Evolutionary conservation across 495 filamentous ascomycete species (phyloP).

Genomic region (Neurospora tetraspora): DNA sequence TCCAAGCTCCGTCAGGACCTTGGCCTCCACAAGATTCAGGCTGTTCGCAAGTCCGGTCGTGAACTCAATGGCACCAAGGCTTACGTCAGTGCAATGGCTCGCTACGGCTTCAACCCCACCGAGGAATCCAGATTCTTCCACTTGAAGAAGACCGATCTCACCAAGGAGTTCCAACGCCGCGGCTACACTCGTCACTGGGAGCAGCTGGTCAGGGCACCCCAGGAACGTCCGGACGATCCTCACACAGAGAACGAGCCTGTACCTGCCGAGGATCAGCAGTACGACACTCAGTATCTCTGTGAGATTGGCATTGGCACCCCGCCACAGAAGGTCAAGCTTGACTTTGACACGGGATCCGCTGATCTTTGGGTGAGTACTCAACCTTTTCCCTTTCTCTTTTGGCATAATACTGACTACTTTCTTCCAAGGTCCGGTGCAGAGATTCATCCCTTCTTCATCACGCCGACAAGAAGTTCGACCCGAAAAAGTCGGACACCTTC

Average conservation of each 20-base stretch:
- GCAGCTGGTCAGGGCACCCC: conserved; percentile 32
- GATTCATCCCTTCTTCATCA: conserved; percentile 32
- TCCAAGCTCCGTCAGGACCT: conserved; percentile 21
- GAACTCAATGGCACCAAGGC: conserved; percentile 59
- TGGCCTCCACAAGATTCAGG: conserved; percentile 41
- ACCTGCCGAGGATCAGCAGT: conserved; percentile 61
- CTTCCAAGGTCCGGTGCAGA: conserved; percentile 51
- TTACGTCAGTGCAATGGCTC: conserved; percentile 59
- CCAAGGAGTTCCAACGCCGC: background rate
- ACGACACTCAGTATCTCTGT: conserved; percentile 62
- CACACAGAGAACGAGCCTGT: conserved; percentile 22
- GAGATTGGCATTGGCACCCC: conserved; percentile 59
- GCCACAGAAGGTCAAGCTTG: conserved; percentile 52
- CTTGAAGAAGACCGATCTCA: conserved; percentile 24
- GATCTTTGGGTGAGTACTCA: conserved; percentile 60
- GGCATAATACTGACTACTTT: background rate
- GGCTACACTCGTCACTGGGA: conserved; percentile 35
- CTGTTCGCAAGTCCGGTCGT: conserved; percentile 51
- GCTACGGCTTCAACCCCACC: conserved; percentile 62
- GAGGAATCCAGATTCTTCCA: conserved; percentile 41
- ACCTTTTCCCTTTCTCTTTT: background rate
- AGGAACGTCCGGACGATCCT: background rate
- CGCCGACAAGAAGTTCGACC: conserved; percentile 46
- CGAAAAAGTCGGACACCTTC: conserved; percentile 54
- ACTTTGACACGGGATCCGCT: conserved; percentile 70